Percentiles rank a stretch among this genome's conserved stretches.
These are phyloP conservation scores for Ampelocalamus luodianensis DNA, from an alignment of 176 grass and related monocot species.

Conservation along the genomic window DNA sequence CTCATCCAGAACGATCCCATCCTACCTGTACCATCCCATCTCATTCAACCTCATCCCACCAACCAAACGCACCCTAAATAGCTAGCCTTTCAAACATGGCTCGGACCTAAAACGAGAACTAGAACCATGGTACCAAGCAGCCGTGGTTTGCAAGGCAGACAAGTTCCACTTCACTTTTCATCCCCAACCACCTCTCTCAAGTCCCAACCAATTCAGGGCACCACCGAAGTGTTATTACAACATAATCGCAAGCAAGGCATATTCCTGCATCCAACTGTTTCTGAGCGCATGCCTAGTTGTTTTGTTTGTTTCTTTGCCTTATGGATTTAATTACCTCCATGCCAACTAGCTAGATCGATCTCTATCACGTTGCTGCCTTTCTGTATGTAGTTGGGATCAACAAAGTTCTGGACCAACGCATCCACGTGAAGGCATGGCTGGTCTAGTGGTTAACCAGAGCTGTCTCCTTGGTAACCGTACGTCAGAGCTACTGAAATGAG, in stretches of 20 bases:
- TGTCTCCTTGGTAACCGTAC: background rate
- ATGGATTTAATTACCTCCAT: background rate
- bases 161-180: conserved; percentile 12
- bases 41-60: too few species aligned
- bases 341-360: background rate
- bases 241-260: conserved; percentile 37
- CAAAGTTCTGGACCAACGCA: conserved; percentile 5
- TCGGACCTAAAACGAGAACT: background rate
- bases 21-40: too few species aligned
- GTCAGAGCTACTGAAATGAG: background rate
- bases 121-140: background rate
- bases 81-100: too few species aligned
- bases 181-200: background rate
- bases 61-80: too few species aligned
- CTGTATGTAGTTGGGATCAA: background rate
- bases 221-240: background rate
- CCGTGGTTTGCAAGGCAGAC: conserved; percentile 28
- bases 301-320: background rate
- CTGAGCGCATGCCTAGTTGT: background rate
- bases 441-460: background rate
- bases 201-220: background rate
- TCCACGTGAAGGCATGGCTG: conserved; percentile 24
- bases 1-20: too few species aligned
- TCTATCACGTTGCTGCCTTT: background rate
- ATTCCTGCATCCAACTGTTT: conserved; percentile 3